These are phyloP conservation scores for Candida insectalens DNA, from an alignment of 805 yeast genomes.

Conservation along the genomic window DNA sequence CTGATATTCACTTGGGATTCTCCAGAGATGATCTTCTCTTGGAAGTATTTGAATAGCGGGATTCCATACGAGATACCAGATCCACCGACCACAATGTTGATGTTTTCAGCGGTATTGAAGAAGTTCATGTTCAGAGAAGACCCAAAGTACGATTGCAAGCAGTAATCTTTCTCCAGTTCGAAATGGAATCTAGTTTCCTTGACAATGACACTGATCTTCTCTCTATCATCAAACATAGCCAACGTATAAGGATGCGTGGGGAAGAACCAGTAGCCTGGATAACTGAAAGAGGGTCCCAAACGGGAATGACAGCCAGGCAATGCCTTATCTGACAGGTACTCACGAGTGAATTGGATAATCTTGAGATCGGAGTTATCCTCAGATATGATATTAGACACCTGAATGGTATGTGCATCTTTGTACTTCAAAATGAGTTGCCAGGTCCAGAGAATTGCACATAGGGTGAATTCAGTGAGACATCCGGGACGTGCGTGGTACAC, in stretches of 20 bases:
- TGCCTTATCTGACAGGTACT: not conserved
- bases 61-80: constrained; percentile 61
- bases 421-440: constrained; percentile 30
- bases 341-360: constrained; percentile 9
- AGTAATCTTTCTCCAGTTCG: constrained; percentile 23
- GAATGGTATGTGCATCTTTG: constrained; percentile 10
- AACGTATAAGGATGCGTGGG: constrained; percentile 68
- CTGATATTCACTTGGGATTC: constrained; percentile 24
- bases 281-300: constrained; percentile 29
- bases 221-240: constrained; percentile 23
- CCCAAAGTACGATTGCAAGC: constrained; percentile 30
- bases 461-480: constrained; percentile 28
- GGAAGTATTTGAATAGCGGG: constrained; percentile 37
- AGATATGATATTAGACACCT: constrained; percentile 9
- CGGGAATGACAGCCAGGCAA: constrained; percentile 53
- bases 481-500: constrained; percentile 67
- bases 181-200: constrained; percentile 31
- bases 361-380: not conserved
- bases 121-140: constrained; percentile 35
- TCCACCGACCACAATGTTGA: constrained; percentile 58
- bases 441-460: constrained; percentile 22
- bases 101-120: constrained; percentile 38
- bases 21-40: constrained; percentile 12
- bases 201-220: constrained; percentile 34
- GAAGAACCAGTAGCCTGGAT: constrained; percentile 32